A percentile compares a stretch with the other conserved stretches of the same genome.
These are phyloP conservation scores for Ophiostoma australiae DNA, from an alignment of 2,329 filamentous ascomycete genomes.

Conservation along the genomic window DNA sequence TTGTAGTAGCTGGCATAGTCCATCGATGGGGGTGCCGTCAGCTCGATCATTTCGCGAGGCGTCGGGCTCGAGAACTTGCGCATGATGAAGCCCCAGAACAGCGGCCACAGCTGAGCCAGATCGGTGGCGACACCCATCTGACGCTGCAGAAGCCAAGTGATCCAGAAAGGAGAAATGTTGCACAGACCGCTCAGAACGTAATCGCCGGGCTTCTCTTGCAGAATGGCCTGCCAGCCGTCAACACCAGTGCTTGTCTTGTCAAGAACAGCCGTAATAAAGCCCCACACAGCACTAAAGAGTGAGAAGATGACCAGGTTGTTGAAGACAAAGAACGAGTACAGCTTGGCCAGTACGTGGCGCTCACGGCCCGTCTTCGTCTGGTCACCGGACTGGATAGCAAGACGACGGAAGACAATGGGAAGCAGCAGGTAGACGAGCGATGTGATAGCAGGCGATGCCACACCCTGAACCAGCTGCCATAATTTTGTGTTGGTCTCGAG, in stretches of 20 bases:
- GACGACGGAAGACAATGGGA: constrained; percentile 82
- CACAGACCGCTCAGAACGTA: constrained; percentile 67
- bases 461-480: constrained; percentile 90
- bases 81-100: constrained; percentile 78
- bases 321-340: constrained; percentile 95
- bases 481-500: constrained; percentile 58
- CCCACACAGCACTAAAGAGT: constrained; percentile 78
- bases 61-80: constrained; percentile 83
- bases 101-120: constrained; percentile 78
- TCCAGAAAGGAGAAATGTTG: constrained; percentile 83
- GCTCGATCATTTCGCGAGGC: constrained; percentile 83
- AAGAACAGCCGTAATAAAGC: constrained; percentile 63
- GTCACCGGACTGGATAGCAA: constrained; percentile 80
- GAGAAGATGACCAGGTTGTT: constrained; percentile 96
- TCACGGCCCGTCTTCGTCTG: constrained; percentile 89
- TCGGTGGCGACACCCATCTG: constrained; percentile 93
- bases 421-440: constrained; percentile 83
- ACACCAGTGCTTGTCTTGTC: constrained; percentile 50
- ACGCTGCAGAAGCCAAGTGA: constrained; percentile 86
- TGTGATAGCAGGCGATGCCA: constrained; percentile 79
- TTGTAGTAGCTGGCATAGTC: constrained; percentile 98
- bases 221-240: constrained; percentile 64
- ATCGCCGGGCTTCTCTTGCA: constrained; percentile 56
- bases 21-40: constrained; percentile 86
- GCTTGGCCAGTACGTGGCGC: constrained; percentile 80